Base-by-base conservation (phyloP, 2,329 filamentous ascomycete species). In the Endocalyx cinctus region DNA sequence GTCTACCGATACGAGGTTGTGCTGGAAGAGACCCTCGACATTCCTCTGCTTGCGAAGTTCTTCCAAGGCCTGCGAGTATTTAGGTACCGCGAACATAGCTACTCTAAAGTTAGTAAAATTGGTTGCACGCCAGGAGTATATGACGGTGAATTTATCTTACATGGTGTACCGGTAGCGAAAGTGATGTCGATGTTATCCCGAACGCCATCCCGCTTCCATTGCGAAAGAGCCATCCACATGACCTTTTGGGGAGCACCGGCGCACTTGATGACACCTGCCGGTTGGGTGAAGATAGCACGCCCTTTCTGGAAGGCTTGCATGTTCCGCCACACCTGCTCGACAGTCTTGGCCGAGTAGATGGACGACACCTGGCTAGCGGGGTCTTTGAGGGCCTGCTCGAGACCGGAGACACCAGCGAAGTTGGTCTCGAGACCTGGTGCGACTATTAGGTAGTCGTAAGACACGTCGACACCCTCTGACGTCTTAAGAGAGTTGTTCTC, bases 1-100 rank as follows among this genome's bases (percentile, higher is more conserved):
- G 38, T 62, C 55, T 8, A 63, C 44, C 4, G 50, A 48, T 10
- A 60, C 46, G 13, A 63, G 51, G 38, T 62, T 58, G 38, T 63
- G 59, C 37, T 62, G 60, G 47, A 63, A 63, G 13, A 62, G 43
- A 10, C 57, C 60, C 38, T 60, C 54, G 15, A 63, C 60, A 17
- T 51, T 43, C 25, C 60, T 56, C 37, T 60, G 44, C 34, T 48
- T 48, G 14, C 58, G 56, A 15, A 63, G 41, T 8, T 47, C 32
- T 26, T 62, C 58, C 3, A 63, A 49, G 5, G 50, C 58, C 29
- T 55, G 48, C 1, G 49, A 51, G 38, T 63, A 63, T 37, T 62
- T 63, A 5, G 59, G 56, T 20, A 63, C 60, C 11, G 53, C 59
- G 29, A 63, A 63, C 59, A 63, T 63, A 23, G 46, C 54, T 55